These are phyloP conservation scores for Lanmaoa pseudosensibilis DNA, from an alignment of 768 basidiomycete genomes.

Conservation along the genomic window DNA sequence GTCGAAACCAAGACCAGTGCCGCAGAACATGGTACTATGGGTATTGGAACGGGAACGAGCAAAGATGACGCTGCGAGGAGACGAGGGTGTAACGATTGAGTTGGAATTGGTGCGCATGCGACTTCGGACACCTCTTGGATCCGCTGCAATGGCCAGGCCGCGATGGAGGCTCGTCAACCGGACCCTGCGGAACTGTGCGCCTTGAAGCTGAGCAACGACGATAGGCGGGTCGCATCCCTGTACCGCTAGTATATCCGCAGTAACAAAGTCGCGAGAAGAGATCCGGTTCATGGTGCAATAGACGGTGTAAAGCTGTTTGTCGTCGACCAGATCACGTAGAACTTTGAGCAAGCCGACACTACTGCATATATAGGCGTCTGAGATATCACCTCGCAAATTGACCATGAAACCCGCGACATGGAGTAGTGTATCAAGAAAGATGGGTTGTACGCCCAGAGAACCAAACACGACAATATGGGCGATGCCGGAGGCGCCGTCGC, in stretches of 20 bases:
- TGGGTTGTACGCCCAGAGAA: constrained; percentile 46
- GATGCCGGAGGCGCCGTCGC: constrained; percentile 49
- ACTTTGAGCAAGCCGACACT: constrained; percentile 50
- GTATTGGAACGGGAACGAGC: constrained; percentile 30
- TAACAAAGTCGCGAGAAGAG: constrained; percentile 44
- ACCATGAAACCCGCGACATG: constrained; percentile 71
- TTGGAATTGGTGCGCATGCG: constrained; percentile 31
- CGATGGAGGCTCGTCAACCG: constrained; percentile 49
- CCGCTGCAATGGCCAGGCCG: constrained; percentile 40
- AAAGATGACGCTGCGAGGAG: constrained; percentile 31
- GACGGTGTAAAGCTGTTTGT: constrained; percentile 45
- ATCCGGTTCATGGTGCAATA: constrained; percentile 50
- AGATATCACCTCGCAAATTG: constrained; percentile 51
- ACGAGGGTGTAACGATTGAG: constrained; percentile 25
- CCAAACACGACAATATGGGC: constrained; percentile 48
- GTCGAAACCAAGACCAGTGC: constrained; percentile 2
- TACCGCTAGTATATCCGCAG: constrained; percentile 54
- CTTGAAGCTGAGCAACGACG: constrained; percentile 57
- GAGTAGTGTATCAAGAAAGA: constrained; percentile 67
- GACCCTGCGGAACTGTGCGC: constrained; percentile 59
- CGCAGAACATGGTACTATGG: constrained; percentile 13
- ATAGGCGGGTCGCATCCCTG: constrained; percentile 34
- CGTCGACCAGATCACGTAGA: constrained; percentile 43
- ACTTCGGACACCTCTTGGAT: constrained; percentile 3
- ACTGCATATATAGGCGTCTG: constrained; percentile 65